Base-by-base conservation (phyloP, 345 rosid genomes). In the Psidium guajava region DNA sequence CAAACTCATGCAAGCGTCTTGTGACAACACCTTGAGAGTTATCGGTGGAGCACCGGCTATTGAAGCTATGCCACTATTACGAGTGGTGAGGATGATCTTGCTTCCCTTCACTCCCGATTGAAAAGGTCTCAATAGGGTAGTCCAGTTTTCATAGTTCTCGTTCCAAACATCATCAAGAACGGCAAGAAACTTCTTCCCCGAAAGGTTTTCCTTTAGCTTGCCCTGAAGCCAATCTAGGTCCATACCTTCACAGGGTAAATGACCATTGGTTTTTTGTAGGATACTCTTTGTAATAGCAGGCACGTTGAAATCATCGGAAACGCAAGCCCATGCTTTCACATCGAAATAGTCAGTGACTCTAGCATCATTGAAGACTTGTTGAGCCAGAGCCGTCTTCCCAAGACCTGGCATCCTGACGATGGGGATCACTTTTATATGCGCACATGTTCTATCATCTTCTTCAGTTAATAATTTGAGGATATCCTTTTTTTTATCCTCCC, bases 221-320 rank as follows among this genome's bases (percentile, higher is more conserved):
- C 2, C 8, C 4, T 57, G 64, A 57, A 25, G 28, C 64, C 7
- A 25, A 57, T 57, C 4, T 0, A 57, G 0, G 28, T 25, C 28
- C 15, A 5, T 25, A 11, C 6, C 15, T 25, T 25, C 15, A 57
- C 3, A 24, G 3, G 28, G 0, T 0, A 11, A 57, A 11, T 0
- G 0, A 0, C 0, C 0, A 0, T 0, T 1, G 3, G 1, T 11
- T 11, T 0, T 11, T 0, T 0, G 1, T 0, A 57, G 16, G 32
- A 57, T 57, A 0, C 64, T 11, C 64, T 57, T 57, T 57, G 64
- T 57, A 0, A 57, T 57, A 5, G 64, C 28, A 57, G 4, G 15
- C 64, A 57, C 3, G 3, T 57, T 15, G 7, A 0, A 57, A 11
- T 57, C 0, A 5, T 25, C 64, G 0, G 64, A 57, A 11, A 57